phyloP scores from a whole-genome alignment of 2,329 filamentous ascomycete species.

The Pseudogymnoascus pannorum region DNA sequence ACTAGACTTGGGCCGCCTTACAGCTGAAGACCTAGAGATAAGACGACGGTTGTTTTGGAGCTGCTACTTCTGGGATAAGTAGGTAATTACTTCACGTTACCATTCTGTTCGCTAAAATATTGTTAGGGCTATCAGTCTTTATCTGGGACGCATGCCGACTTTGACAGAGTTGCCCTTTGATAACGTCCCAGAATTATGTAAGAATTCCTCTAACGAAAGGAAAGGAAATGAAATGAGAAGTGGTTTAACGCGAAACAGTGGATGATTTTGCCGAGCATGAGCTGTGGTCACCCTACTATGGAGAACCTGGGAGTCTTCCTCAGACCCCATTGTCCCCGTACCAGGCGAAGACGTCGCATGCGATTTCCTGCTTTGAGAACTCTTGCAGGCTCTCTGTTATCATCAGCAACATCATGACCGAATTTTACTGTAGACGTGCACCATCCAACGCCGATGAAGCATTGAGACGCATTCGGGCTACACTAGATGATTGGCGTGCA shows the following conservation, averaged over 20 bases:
- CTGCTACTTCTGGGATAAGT: slow-evolving; percentile 57
- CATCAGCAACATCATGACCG: slow-evolving; percentile 9
- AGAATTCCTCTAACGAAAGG: neutral
- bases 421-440: neutral
- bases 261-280: slow-evolving; percentile 53
- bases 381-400: slow-evolving; percentile 11
- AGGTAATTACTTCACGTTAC: neutral
- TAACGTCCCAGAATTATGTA: neutral
- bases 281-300: slow-evolving; percentile 44
- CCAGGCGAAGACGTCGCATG: neutral
- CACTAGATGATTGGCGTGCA: slow-evolving; percentile 43
- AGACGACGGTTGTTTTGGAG: slow-evolving; percentile 54
- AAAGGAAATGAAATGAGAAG: neutral
- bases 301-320: neutral
- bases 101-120: neutral
- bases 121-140: slow-evolving; percentile 42
- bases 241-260: slow-evolving; percentile 30
- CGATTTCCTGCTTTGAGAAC: slow-evolving; percentile 11
- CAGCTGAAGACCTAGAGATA: slow-evolving; percentile 52
- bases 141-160: slow-evolving; percentile 44
- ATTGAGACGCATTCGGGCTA: neutral
- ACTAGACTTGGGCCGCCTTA: slow-evolving; percentile 35
- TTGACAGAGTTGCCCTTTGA: slow-evolving; percentile 1
- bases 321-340: neutral
- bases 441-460: neutral